Percentiles rank a stretch among this genome's conserved stretches.
Evolutionary conservation across 768 basidiomycete species (phyloP).

Genomic region (Tulasnella sp.): DNA sequence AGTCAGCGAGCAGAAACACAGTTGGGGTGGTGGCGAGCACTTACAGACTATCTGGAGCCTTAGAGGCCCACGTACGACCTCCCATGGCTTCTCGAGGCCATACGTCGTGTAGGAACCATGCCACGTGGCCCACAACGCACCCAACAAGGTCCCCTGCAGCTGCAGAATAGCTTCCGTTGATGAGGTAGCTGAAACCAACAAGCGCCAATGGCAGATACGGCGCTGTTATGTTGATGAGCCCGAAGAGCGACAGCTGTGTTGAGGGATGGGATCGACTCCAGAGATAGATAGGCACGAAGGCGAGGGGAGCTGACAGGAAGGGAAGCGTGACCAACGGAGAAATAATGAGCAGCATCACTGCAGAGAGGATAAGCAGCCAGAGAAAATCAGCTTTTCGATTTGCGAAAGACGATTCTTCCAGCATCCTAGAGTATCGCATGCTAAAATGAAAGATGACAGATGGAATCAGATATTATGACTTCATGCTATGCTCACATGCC

Average conservation of each 20-base stretch:
- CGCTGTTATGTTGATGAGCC: constrained; percentile 89
- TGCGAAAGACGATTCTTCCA: constrained; percentile 94
- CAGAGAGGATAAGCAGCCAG: constrained; percentile 84
- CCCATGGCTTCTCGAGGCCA: constrained; percentile 87
- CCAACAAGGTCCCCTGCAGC: constrained; percentile 79
- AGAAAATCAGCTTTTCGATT: constrained; percentile 91
- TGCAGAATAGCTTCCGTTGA: constrained; percentile 79
- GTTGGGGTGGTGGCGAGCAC: constrained; percentile 37
- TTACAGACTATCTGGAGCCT: constrained; percentile 67
- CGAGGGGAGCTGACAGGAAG: constrained; percentile 87
- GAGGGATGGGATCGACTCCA: constrained; percentile 95
- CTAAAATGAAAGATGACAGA: constrained; percentile 43
- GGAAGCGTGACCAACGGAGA: constrained; percentile 89
- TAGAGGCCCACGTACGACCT: constrained; percentile 64
- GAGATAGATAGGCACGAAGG: constrained; percentile 93
- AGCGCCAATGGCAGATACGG: constrained; percentile 93
- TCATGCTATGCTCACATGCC: constrained; percentile 38
- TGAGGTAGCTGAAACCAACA: constrained; percentile 65
- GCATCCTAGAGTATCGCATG: constrained; percentile 94
- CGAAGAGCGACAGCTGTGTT: constrained; percentile 94
- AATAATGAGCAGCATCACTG: constrained; percentile 81
- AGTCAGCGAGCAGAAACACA: neutral
- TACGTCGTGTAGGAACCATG: constrained; percentile 80
- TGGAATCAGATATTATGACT: neutral
- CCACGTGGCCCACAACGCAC: constrained; percentile 81